Evolutionary conservation across 1,139 yeast species (phyloP), one percentile per base, ranked within the genome.

Genomic region (Saccharomyces hybrid): DNA sequence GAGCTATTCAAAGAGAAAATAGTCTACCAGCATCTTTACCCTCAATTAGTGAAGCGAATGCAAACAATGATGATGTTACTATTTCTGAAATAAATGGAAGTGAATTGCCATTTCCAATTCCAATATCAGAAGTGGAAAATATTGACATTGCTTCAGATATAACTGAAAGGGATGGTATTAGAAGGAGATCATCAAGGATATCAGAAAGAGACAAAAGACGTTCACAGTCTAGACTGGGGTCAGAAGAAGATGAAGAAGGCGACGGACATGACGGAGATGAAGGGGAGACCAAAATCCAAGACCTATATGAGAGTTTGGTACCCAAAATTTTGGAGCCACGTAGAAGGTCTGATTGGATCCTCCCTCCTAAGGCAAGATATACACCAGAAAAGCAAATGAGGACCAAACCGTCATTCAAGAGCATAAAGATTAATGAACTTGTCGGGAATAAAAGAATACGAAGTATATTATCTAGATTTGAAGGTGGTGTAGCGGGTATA

Each of bases 401-500:
- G 8, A 65, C 70, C 5, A 68, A 66, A 52, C 67, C 67, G 20
- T 59, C 59, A 6, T 64, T 60, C 31, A 64, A 63, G 48, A 62
- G 63, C 7, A 56, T 68, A 6, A 68, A 67, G 51, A 64, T 67
- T 7, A 64, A 66, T 56, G 71, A 68, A 51, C 59, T 68, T 8
- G 61, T 67, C 6, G 57, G 61, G 31, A 63, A 59, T 13, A 54
- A 56, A 23, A 61, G 63, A 32, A 64, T 68, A 42, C 60, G 64
- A 47, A 58, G 55, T 25, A 57, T 67, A 7, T 51, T 68, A 49
- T 64, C 69, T 1, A 57, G 61, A 49, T 68, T 66, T 48, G 70
- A 68, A 55, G 70, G 71, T 26, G 71, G 71, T 25, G 59, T 67
- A 2, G 69, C 69, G 5, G 71, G 71, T 31, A 60, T 68, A 3